Evolutionary conservation across 257 asterid genomes (phyloP).

Genomic region (Solanum peruvianum): DNA sequence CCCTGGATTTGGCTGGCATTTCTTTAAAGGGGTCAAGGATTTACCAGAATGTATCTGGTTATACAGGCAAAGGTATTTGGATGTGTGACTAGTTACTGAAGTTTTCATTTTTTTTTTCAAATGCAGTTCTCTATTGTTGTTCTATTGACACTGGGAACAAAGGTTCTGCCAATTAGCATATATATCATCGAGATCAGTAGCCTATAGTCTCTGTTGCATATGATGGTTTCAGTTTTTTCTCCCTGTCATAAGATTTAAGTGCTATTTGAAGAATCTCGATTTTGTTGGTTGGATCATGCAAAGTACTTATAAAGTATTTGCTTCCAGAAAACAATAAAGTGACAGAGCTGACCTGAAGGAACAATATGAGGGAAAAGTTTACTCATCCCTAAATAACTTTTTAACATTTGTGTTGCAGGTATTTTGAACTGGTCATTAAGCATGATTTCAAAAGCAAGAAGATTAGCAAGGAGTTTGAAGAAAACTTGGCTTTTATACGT

Average conservation of each 20-base stretch:
- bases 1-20: background rate
- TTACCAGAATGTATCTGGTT: background rate
- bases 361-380: background rate
- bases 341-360: background rate
- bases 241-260: background rate
- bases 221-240: background rate
- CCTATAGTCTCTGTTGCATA: background rate
- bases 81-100: background rate
- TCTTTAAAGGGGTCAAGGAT: background rate
- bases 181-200: background rate
- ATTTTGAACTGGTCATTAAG: no score
- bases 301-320: no score
- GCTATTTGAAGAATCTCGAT: no score
- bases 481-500: no score
- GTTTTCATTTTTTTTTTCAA: background rate
- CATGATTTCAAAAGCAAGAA: no score
- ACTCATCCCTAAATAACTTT: background rate
- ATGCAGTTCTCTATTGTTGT: background rate
- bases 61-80: background rate
- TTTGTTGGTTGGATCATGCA: no score
- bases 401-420: background rate
- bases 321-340: no score
- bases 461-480: no score
- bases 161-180: background rate
- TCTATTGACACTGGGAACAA: no score